Percentiles rank a stretch among this genome's conserved stretches.
phyloP scores from a whole-genome alignment of 768 basidiomycete species.

The Podaxis sp. region DNA sequence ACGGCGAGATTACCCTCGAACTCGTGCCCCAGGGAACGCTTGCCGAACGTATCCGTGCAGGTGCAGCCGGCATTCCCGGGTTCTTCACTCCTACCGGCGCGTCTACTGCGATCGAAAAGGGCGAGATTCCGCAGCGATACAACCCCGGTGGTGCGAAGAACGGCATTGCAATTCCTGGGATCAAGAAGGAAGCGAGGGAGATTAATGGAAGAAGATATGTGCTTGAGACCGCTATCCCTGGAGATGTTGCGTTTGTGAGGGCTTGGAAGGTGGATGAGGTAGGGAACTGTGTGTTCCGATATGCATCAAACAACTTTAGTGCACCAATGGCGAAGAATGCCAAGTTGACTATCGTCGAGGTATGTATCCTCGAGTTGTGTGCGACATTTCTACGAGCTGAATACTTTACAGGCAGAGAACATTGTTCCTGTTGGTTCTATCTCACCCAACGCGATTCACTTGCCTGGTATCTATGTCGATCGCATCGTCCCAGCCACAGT shows the following conservation, averaged over 20 bases:
- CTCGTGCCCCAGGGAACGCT: conserved; percentile 92
- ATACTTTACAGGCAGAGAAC: conserved; percentile 65
- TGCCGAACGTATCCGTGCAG: conserved; percentile 81
- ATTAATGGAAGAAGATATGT: conserved; percentile 79
- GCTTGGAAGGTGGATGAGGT: conserved; percentile 93
- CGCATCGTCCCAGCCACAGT: conserved; percentile 77
- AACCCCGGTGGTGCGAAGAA: conserved; percentile 68
- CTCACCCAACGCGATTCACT: conserved; percentile 76
- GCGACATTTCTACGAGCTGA: not conserved
- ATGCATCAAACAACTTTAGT: conserved; percentile 84
- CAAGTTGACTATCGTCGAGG: conserved; percentile 87
- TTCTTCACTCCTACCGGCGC: conserved; percentile 93
- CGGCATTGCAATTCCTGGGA: conserved; percentile 68
- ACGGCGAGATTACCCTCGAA: conserved; percentile 78
- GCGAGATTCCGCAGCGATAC: conserved; percentile 75
- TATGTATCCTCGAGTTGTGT: conserved; percentile 17
- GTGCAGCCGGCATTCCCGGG: conserved; percentile 89
- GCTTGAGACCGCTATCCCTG: conserved; percentile 74
- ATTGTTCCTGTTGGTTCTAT: conserved; percentile 83
- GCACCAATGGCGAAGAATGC: conserved; percentile 88
- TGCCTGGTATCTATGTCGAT: conserved; percentile 86
- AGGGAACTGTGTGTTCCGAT: conserved; percentile 91
- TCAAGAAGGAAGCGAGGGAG: conserved; percentile 70
- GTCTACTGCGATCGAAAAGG: conserved; percentile 76
- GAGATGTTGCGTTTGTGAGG: conserved; percentile 80